Evolutionary conservation across 352 stramenopile species (phyloP), one percentile per base, ranked within the genome.

Genomic region (Phytophthora niederhauseri): DNA sequence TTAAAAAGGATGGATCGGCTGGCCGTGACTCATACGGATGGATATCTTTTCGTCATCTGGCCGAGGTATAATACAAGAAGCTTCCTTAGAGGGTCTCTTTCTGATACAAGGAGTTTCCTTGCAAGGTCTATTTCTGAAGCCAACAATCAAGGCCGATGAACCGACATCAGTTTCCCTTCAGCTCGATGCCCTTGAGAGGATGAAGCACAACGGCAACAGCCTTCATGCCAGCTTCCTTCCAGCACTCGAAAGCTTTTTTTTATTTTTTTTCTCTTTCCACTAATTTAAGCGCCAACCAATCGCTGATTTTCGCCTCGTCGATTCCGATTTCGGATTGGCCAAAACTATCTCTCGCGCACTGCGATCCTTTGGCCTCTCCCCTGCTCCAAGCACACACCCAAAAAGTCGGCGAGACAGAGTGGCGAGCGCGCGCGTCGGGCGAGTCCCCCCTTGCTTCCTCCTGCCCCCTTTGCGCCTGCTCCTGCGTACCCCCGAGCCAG

Each of bases 381-480:
- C 60, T 57, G 24, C 49, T 26, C 24, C 24, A 22, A 19, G 8
- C 61, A 71, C 57, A 71, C 63, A 64, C 56, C 50, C 49, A 72
- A 75, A 72, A 68, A 64, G 63, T 68, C 63, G 55, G 48, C 5
- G 52, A 54, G 58, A 49, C 38, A 45, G 22, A 51, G 45, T 54
- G 26, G 45, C 43, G 45, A 62, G 41, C 61, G 49, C 45, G 30
- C 36, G 26, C 57, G 43, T 57, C 46, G 46, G 30, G n/a, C 45
- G 45, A 60, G 57, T 24, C 36, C 31, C 50, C 26, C 58, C 26
- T n/a, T 49, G 46, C 41, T 24, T 48, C 38, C 54, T 38, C 24
- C 24, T 17, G 15, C 41, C 53, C 38, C 59, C 30, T n/a, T 22
- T 36, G 30, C 55, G 28, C 22, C 17, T 69, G 14, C 28, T 22